A percentile compares a stretch with the other conserved stretches of the same genome.
phyloP scores from a whole-genome alignment of 2,329 filamentous ascomycete species.

The Colletotrichum costaricense region DNA sequence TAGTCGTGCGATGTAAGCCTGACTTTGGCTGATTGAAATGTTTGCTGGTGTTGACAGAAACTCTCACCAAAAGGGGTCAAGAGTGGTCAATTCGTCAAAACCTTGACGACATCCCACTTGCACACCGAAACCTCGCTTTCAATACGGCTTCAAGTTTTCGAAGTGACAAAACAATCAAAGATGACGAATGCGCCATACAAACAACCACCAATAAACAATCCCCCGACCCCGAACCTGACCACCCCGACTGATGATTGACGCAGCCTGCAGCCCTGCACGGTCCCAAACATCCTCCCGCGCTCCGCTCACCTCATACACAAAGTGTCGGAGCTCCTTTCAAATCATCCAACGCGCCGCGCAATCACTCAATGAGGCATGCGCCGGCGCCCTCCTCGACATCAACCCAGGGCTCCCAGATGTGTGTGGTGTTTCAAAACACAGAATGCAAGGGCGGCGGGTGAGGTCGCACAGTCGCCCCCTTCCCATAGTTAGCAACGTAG shows the following conservation, averaged over 20 bases:
- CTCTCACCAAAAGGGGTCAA: not conserved
- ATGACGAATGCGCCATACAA: not conserved
- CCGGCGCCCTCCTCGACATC: not conserved
- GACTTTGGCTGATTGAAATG: not conserved
- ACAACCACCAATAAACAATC: no score
- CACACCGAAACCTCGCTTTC: not conserved
- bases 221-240: not conserved
- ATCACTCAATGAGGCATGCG: not conserved
- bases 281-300: not conserved
- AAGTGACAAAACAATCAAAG: not conserved
- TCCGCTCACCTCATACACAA: slow-evolving; percentile 30
- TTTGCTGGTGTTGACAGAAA: not conserved
- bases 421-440: slow-evolving; percentile 22
- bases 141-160: not conserved
- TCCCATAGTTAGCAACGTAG: not conserved
- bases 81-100: not conserved
- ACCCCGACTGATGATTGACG: not conserved
- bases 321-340: slow-evolving; percentile 27
- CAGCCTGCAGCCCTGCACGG: slow-evolving; percentile 6
- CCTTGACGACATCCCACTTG: not conserved
- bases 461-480: not conserved
- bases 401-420: not conserved
- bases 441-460: not conserved
- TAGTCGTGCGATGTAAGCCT: not conserved
- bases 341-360: slow-evolving; percentile 15